Percentiles rank a stretch among this genome's conserved stretches.
phyloP scores from a whole-genome alignment of 2,329 filamentous ascomycete species.

The Chaetomiaceae sp. region DNA sequence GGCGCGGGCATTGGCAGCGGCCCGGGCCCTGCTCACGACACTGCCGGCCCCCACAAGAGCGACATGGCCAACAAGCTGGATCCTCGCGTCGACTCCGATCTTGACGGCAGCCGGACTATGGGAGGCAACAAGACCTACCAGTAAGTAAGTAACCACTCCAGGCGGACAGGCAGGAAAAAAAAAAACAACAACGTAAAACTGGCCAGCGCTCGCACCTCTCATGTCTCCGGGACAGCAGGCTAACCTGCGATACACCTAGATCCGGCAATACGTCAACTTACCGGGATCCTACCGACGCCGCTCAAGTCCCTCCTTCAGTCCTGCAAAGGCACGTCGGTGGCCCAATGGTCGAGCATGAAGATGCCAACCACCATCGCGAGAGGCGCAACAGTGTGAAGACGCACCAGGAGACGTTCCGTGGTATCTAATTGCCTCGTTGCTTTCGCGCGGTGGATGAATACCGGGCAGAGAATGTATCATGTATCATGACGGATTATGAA shows the following conservation, averaged over 20 bases:
- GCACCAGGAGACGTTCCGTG: slow-evolving; percentile 46
- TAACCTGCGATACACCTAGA: slow-evolving; percentile 12
- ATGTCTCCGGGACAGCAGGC: neutral
- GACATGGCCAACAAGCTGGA: slow-evolving; percentile 53
- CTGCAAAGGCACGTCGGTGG: slow-evolving; percentile 45
- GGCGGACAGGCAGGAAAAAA: too few relatives aligned
- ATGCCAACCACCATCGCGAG: slow-evolving; percentile 40
- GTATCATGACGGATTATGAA: slow-evolving; percentile 17
- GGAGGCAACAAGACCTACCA: slow-evolving; percentile 50
- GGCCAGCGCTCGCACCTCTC: neutral
- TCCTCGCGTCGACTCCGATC: slow-evolving; percentile 52
- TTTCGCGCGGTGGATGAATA: neutral
- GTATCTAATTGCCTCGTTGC: slow-evolving; percentile 35
- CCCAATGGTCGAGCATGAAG: slow-evolving; percentile 43
- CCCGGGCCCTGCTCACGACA: slow-evolving; percentile 41
- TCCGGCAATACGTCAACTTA: slow-evolving; percentile 5
- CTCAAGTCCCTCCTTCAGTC: slow-evolving; percentile 55
- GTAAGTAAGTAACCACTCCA: slow-evolving; percentile 35
- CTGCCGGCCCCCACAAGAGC: slow-evolving; percentile 49
- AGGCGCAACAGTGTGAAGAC: slow-evolving; percentile 44
- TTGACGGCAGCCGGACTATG: slow-evolving; percentile 50
- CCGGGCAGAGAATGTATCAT: too few relatives aligned
- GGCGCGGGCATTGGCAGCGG: too few relatives aligned
- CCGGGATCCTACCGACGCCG: slow-evolving; percentile 50
- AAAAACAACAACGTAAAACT: too few relatives aligned